These are phyloP conservation scores for Apiospora sp. DNA, from an alignment of 2,329 filamentous ascomycete genomes.

Conservation along the genomic window DNA sequence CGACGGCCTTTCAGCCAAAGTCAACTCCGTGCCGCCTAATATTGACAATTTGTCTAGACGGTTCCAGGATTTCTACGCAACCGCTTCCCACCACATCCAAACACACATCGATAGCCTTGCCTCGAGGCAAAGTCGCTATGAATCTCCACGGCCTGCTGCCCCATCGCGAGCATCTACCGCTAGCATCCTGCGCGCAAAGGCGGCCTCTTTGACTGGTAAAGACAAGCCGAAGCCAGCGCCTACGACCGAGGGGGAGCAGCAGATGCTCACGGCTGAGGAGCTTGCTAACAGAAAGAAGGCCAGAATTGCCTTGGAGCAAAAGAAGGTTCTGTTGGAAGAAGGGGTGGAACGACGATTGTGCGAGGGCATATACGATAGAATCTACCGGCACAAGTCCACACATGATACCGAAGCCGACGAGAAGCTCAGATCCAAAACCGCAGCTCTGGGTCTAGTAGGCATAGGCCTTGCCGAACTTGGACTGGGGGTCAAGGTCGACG, in stretches of 20 bases:
- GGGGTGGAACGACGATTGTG: slow-evolving; percentile 88
- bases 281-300: slow-evolving; percentile 81
- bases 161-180: slow-evolving; percentile 65
- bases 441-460: slow-evolving; percentile 87
- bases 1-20: slow-evolving; percentile 85
- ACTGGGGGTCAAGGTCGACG: slow-evolving; percentile 73
- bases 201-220: slow-evolving; percentile 61
- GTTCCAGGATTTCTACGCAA: slow-evolving; percentile 93
- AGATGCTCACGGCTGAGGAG: slow-evolving; percentile 91
- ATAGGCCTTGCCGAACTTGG: slow-evolving; percentile 83
- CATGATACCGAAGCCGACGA: slow-evolving; percentile 96
- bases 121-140: slow-evolving; percentile 75
- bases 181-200: slow-evolving; percentile 64
- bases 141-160: slow-evolving; percentile 61
- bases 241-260: slow-evolving; percentile 64
- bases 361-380: slow-evolving; percentile 83
- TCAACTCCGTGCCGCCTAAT: slow-evolving; percentile 82
- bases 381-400: slow-evolving; percentile 90
- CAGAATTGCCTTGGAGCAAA: slow-evolving; percentile 79
- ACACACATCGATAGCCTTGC: slow-evolving; percentile 87
- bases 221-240: slow-evolving; percentile 55
- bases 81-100: slow-evolving; percentile 81
- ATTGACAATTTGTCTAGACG: slow-evolving; percentile 84
- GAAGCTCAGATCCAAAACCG: slow-evolving; percentile 92
- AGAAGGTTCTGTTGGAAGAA: slow-evolving; percentile 82